Percentiles rank a stretch among this genome's conserved stretches.
Conservation (phyloP, 192 early-diverging fungal genomes). For the Gamsiella multidivaricata region DNA sequence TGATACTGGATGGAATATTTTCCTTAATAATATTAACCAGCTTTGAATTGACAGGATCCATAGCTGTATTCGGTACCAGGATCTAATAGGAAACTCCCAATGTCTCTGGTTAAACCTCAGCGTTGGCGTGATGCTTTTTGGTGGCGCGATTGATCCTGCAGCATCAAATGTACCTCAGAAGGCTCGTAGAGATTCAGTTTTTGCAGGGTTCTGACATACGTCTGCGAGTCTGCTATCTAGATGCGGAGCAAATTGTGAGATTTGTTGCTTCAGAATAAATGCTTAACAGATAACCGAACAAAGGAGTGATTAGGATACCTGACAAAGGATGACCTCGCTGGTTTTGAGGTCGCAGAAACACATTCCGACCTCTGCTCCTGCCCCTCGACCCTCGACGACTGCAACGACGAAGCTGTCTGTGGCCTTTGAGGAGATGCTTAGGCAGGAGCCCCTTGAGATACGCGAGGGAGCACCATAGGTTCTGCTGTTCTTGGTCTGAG, state of each 20-base stretch:
- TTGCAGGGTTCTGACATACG: constrained; percentile 70
- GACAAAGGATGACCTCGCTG: constrained; percentile 68
- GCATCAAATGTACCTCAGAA: constrained; percentile 69
- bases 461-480: background rate
- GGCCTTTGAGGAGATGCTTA: background rate
- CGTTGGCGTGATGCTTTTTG: too few relatives aligned
- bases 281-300: background rate
- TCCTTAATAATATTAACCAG: constrained; percentile 61
- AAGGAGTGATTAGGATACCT: constrained; percentile 53
- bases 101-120: too few relatives aligned
- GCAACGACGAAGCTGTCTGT: constrained; percentile 53
- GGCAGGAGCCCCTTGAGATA: background rate
- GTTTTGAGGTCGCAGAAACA: constrained; percentile 68
- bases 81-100: constrained; percentile 51
- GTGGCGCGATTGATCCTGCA: background rate
- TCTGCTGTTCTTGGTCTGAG: background rate
- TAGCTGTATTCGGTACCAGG: constrained; percentile 59
- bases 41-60: constrained; percentile 65
- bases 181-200: constrained; percentile 69
- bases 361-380: constrained; percentile 65
- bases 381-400: constrained; percentile 63
- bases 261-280: background rate
- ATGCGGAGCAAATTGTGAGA: background rate
- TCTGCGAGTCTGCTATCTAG: constrained; percentile 74
- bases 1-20: constrained; percentile 46